Base-by-base conservation (phyloP, 352 stramenopile species). In the Elongisporangium undulatum region DNA sequence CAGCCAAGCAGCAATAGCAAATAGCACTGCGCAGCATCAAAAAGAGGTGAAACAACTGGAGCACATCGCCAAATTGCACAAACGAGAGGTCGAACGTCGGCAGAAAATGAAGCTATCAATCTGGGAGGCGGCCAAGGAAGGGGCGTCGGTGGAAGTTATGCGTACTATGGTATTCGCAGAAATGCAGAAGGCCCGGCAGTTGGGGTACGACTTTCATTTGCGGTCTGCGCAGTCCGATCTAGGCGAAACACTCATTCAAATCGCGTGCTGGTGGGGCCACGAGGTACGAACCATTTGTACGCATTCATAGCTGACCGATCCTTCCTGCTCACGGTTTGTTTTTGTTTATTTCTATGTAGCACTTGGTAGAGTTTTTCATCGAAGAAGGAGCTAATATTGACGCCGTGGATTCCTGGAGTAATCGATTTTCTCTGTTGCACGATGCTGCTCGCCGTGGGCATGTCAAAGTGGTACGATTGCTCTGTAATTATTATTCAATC, bases 241-340 rank as follows among this genome's bases (percentile, higher is more conserved):
- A 7, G 79, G 79, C 20, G 77, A 86, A 55, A 83, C 77, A 20
- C 59, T 91, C 10, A 66, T 91, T 9, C 77, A 89, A 49, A 85
- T 89, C 20, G 79, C 82, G 15, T 91, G 82, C 22, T 91, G 82
- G 82, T 86, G 67, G 68, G 82, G 79, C 0, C 79, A 89, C 39
- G 71, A 67, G 60, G 77, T 87, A 58, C 21, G 63, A 6, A 39
- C 49, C 2, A 49, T 38, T 29, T 54, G 19, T 20, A 2, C 34
- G 7, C 39, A 58, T n/a, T 9, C 13, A 24, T 34, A 21, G 49
- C 10, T 29, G 13, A 24, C n/a, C 24, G 15, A 4, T 23, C 15
- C 1, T 13, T n/a, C n/a, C 29, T 58, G 20, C 21, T 56, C 13
- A 60, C 21, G 8, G 45, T 52, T 8, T 16, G 6, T 58, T 34